Conservation (phyloP, 2,329 filamentous ascomycete species). For the Aspergillus flavus region DNA sequence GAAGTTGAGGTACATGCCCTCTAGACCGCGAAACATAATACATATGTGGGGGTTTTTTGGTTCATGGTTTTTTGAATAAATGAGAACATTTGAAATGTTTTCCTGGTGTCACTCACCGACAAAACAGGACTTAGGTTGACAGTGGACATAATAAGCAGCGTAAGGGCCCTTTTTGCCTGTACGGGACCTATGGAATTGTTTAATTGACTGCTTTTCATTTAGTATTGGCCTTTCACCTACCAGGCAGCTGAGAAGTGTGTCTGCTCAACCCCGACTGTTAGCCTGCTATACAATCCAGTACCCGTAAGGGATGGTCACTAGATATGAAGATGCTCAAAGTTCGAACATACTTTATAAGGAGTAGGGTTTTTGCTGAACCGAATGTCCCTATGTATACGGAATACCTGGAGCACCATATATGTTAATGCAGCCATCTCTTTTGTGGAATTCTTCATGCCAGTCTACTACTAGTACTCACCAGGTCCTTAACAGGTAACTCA, state of each 20-base stretch:
- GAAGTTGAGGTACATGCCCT: neutral
- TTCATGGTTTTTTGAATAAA: neutral
- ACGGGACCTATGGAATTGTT: constrained; percentile 61
- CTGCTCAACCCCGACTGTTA: constrained; percentile 46
- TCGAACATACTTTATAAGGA: constrained; percentile 74
- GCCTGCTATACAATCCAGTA: constrained; percentile 16
- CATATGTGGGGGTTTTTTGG: neutral
- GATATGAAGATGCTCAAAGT: neutral
- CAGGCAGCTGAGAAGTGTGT: constrained; percentile 83
- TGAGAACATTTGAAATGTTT: constrained; percentile 1
- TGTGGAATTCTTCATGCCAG: neutral
- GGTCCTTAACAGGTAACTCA: constrained; percentile 81
- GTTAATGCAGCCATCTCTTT: constrained; percentile 16
- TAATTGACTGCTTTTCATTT: constrained; percentile 19
- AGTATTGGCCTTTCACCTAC: constrained; percentile 42
- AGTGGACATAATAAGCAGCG: constrained; percentile 85
- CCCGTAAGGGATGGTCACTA: constrained; percentile 6
- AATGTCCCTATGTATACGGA: constrained; percentile 84
- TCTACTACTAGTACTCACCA: constrained; percentile 51
- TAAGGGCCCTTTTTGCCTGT: constrained; percentile 86
- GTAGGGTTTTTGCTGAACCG: constrained; percentile 83
- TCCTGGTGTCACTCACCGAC: constrained; percentile 59
- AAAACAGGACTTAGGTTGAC: constrained; percentile 71
- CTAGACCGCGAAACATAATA: neutral
- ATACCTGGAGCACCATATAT: constrained; percentile 54